Evolutionary conservation across 2,329 filamentous ascomycete species (phyloP).

Genomic region (Epichloe bromicola): DNA sequence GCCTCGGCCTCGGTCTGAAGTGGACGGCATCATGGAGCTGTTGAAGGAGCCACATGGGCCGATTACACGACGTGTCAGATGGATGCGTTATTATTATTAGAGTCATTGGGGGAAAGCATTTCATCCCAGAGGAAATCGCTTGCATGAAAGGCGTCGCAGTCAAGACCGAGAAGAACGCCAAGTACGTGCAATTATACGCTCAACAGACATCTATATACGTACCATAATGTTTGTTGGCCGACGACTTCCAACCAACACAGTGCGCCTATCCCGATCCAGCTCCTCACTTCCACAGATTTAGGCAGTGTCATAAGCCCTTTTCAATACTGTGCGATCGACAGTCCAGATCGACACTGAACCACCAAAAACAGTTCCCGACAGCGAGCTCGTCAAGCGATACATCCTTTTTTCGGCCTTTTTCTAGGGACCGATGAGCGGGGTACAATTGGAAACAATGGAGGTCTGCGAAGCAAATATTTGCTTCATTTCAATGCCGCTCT

Average conservation of each 20-base stretch:
- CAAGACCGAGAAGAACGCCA: neutral
- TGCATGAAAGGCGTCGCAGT: neutral
- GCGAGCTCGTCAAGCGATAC: neutral
- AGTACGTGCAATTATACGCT: neutral
- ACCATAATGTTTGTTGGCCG: too few relatives aligned
- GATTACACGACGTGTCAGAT: neutral
- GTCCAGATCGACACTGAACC: neutral
- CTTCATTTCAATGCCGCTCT: neutral
- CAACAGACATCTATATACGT: neutral
- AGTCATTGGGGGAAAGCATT: neutral
- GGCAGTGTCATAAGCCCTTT: rapidly evolving
- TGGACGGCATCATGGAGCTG: neutral
- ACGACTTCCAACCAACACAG: too few relatives aligned
- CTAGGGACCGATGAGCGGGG: neutral
- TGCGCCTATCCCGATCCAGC: too few relatives aligned
- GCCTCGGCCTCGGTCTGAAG: neutral
- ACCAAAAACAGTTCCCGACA: neutral
- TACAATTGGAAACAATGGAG: neutral
- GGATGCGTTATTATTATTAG: neutral
- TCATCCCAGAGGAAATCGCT: neutral
- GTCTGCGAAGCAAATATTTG: neutral
- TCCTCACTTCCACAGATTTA: rapidly evolving
- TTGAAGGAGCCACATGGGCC: neutral
- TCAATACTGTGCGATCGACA: too few relatives aligned
- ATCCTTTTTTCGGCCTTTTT: neutral